Percentiles rank a stretch among this genome's conserved stretches.
These are phyloP conservation scores for Solanum dulcamara DNA, from an alignment of 257 asterid species.

Conservation along the genomic window DNA sequence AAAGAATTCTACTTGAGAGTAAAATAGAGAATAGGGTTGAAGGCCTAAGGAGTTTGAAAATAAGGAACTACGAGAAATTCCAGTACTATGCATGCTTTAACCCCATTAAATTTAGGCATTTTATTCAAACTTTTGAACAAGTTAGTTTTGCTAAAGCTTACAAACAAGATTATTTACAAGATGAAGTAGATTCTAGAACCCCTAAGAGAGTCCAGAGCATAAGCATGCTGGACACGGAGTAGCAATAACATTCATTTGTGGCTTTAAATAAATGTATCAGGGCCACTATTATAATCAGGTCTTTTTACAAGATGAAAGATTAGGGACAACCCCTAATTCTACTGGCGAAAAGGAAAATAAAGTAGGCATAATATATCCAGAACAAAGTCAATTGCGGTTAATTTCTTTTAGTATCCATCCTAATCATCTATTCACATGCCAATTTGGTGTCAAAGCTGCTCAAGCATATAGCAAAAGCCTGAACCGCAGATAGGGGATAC, in stretches of 20 bases:
- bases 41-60: background rate
- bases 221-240: background rate
- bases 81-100: background rate
- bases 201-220: background rate
- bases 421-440: conserved; percentile 51
- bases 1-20: too few species aligned
- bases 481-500: conserved; percentile 59
- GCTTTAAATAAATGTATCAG: background rate
- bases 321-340: background rate
- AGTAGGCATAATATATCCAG: background rate
- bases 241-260: background rate
- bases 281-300: background rate
- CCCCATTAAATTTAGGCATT: background rate
- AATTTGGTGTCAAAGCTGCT: conserved; percentile 73
- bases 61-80: background rate
- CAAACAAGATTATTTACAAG: background rate
- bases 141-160: too few species aligned
- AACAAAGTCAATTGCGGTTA: background rate
- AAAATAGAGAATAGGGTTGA: too few species aligned
- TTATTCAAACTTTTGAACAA: background rate
- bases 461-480: conserved; percentile 67
- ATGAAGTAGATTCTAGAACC: background rate
- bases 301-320: background rate
- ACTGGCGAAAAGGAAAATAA: background rate
- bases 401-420: background rate